A percentile compares a stretch with the other conserved stretches of the same genome.
phyloP scores from a whole-genome alignment of 1,139 yeast genomes.

The Trichomonascaceae sp. region DNA sequence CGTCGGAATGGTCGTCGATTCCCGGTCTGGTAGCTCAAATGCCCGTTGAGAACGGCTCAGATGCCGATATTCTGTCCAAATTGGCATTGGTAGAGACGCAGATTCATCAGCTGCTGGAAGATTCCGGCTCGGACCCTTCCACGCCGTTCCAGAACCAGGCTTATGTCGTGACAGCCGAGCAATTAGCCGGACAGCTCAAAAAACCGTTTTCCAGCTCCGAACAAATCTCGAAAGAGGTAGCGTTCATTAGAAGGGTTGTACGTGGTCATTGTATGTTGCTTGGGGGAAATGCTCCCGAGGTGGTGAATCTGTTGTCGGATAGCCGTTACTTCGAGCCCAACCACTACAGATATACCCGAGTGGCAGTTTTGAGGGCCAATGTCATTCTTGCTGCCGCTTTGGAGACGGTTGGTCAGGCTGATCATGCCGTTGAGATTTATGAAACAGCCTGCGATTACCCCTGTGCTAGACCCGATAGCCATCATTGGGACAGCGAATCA shows the following conservation, averaged over 20 bases:
- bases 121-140: background rate
- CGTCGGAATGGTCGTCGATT: background rate
- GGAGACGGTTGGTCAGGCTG: slow-evolving; percentile 19
- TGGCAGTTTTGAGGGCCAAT: slow-evolving; percentile 19
- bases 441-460: slow-evolving; percentile 12
- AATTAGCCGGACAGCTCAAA: background rate
- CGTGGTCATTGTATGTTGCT: background rate
- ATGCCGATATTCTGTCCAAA: background rate
- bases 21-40: background rate
- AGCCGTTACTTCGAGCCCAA: background rate
- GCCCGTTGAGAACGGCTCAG: background rate
- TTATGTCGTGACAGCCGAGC: background rate
- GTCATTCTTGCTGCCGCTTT: slow-evolving; percentile 26
- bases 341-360: slow-evolving; percentile 17
- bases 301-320: background rate
- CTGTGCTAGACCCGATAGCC: background rate
- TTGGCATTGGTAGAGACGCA: background rate
- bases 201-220: background rate
- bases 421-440: slow-evolving; percentile 24
- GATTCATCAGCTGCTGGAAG: background rate
- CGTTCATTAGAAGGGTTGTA: background rate
- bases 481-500: background rate
- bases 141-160: background rate
- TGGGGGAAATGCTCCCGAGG: background rate
- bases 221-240: background rate